Conservation (phyloP, 2,329 filamentous ascomycete genomes). For the Epicoccum sorghinum region DNA sequence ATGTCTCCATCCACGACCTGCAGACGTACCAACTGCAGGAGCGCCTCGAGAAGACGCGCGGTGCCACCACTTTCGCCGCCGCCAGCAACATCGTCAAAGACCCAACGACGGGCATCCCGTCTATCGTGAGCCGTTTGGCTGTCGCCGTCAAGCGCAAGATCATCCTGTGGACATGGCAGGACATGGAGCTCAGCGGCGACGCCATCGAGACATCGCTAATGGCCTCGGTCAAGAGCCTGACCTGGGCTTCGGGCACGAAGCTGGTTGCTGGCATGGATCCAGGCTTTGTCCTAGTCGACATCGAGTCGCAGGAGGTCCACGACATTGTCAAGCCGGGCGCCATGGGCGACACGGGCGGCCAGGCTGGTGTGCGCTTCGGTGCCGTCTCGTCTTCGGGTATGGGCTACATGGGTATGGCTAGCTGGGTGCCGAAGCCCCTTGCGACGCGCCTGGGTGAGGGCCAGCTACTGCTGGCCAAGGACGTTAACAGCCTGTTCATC, state of each 20-base stretch:
- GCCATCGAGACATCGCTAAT: conserved; percentile 78
- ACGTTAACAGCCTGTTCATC: conserved; percentile 94
- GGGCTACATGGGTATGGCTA: conserved; percentile 95
- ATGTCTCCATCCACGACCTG: conserved; percentile 88
- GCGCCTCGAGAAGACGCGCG: conserved; percentile 80
- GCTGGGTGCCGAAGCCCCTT: conserved; percentile 88
- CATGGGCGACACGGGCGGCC: conserved; percentile 67
- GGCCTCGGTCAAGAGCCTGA: conserved; percentile 85
- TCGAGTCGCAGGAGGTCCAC: conserved; percentile 72
- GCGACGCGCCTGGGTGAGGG: conserved; percentile 81
- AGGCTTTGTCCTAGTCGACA: conserved; percentile 88
- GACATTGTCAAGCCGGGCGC: conserved; percentile 81
- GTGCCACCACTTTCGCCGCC: conserved; percentile 87
- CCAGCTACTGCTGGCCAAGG: conserved; percentile 92
- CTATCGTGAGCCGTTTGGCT: conserved; percentile 88
- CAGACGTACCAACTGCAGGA: conserved; percentile 83
- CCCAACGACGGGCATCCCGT: conserved; percentile 81
- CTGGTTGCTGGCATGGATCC: conserved; percentile 90
- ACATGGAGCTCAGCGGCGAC: conserved; percentile 81
- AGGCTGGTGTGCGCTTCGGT: conserved; percentile 77
- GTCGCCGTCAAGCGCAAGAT: conserved; percentile 92
- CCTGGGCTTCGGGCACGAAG: conserved; percentile 87
- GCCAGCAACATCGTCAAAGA: conserved; percentile 97
- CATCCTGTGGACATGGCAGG: conserved; percentile 93
- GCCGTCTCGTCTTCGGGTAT: conserved; percentile 84